Evolutionary conservation across 495 filamentous ascomycete genomes (phyloP), one percentile per base, ranked within the genome.

Genomic region (Pseudomonodictys pantanalensis): DNA sequence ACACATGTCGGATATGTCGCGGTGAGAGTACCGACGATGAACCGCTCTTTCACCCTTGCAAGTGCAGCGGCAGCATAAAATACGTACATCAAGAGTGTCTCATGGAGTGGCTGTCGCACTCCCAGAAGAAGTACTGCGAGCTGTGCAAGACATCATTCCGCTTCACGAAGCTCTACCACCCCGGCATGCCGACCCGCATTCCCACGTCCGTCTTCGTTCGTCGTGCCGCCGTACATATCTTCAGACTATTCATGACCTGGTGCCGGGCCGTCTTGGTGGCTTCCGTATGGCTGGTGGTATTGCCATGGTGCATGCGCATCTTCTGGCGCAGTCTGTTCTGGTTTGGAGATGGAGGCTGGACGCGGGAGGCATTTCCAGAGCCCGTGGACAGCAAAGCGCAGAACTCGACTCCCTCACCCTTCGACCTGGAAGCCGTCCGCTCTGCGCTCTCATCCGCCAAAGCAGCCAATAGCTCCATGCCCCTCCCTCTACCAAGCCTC

Each of bases 121-220:
- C 91, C 1, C 92, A 97, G 71, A 97, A 97, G 82, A 97, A 97
- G 72, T 87, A 97, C 79, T 99, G 93, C 77, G 93, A 99, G 78
- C 84, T 99, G 15, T 99, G 93, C 83, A 97, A 97, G 73, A 99
- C 95, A 20, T 84, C 90, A 0, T 99, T 97, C 71, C 87, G 89
- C 33, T 99, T 99, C 73, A 99, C 93, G 22, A 97, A 99, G 69
- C 81, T 99, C 8, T 99, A 99, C 77, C 81, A 90, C 58, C 89
- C 90, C 8, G 78, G 91, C 60, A 99, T 97, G 95, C 93, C 93
- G 2, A 80, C 82, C 43, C 80, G 78, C 9, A 79, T 99, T 33
- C 95, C 93, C 0, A 76, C 84, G 15, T 81, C 84, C 26, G 77
- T 99, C 57, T 96, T 97, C 69, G 55, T 90, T 53, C 82, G 83